Base-by-base conservation (phyloP, 1,284 basidiomycete species). In the Meripilus lineatus region DNA sequence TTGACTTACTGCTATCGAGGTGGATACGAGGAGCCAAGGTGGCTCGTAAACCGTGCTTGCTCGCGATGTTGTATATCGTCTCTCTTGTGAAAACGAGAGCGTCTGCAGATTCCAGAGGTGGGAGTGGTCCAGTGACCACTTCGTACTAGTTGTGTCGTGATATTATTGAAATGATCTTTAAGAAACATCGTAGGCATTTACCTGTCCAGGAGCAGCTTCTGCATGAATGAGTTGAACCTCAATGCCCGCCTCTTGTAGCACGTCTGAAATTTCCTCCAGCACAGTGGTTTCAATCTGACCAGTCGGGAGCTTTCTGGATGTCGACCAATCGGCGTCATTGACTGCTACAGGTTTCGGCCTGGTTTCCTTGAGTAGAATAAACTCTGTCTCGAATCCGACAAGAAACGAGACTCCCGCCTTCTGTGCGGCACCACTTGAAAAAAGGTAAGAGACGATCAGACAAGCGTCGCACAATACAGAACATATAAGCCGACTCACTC, bases 191-290 rank as follows among this genome's bases (percentile, higher is more conserved):
- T n/a, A n/a, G n/a, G n/a, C 21, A 47, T 63, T 20, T 48, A 76
- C 75, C 66, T 89, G 84, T 22, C 86, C 83, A 3, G 81, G 79
- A 2, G 81, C 82, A 22, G 72, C 77, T 61, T 88, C 85, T 1
- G 76, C 64, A 48, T 70, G 67, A 45, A 65, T 68, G 61, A 68
- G 66, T 49, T 67, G 58, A 25, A 70, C 51, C 50, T 68, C 66
- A 21, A 71, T 61, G 4, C 63, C 64, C 1, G 59, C 59, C 0
- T 42, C 51, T 28, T 61, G 44, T 10, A 71, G 48, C 22, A 48
- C 53, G 8, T 61, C 51, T 7, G 64, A 65, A 26, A 70, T 69
- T 48, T 69, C 66, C 44, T 68, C 59, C 15, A 70, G 50, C n/a
- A 64, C 61, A 10, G 21, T 35, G 3, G 57, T 46, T 42, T 64